These are phyloP conservation scores for Parastagonospora nodorum DNA, from an alignment of 2,329 filamentous ascomycete species.

Conservation along the genomic window DNA sequence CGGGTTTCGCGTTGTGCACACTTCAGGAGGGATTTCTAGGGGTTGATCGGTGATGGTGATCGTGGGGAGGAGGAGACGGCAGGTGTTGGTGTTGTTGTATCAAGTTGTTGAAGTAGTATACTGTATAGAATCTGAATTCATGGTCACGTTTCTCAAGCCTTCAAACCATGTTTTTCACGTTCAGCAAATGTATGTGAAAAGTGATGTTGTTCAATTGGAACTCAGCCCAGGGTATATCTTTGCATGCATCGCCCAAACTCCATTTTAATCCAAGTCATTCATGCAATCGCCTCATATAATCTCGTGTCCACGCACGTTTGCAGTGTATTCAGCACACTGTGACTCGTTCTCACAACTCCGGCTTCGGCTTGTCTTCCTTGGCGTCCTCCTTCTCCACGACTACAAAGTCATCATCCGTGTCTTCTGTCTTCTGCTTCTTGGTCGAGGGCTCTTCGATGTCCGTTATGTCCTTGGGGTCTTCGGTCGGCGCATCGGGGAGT, in stretches of 20 bases:
- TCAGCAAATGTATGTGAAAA: no score
- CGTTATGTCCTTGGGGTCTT: slow-evolving; percentile 51
- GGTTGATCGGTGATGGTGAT: no score
- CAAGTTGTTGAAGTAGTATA: no score
- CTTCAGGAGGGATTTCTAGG: no score
- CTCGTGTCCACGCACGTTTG: neutral
- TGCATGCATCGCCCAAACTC: neutral
- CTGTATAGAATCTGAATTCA: no score
- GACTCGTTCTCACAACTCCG: neutral
- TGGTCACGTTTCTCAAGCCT: no score
- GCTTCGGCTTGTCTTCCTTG: slow-evolving; percentile 17
- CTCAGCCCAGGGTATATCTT: neutral
- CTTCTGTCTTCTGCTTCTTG: slow-evolving; percentile 54
- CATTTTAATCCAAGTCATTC: neutral
- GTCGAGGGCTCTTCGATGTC: slow-evolving; percentile 44
- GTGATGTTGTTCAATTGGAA: no score
- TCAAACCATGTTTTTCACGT: no score
- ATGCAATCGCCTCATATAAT: neutral
- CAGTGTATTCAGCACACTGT: neutral
- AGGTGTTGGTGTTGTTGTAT: no score
- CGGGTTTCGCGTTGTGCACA: no score
- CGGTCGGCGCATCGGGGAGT: slow-evolving; percentile 56
- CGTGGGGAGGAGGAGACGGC: no score
- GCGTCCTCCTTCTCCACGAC: slow-evolving; percentile 34
- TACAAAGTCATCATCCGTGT: slow-evolving; percentile 39